Percentiles rank a stretch among this genome's conserved stretches.
Evolutionary conservation across 495 filamentous ascomycete species (phyloP).

Genomic region (Viridothelium virens): DNA sequence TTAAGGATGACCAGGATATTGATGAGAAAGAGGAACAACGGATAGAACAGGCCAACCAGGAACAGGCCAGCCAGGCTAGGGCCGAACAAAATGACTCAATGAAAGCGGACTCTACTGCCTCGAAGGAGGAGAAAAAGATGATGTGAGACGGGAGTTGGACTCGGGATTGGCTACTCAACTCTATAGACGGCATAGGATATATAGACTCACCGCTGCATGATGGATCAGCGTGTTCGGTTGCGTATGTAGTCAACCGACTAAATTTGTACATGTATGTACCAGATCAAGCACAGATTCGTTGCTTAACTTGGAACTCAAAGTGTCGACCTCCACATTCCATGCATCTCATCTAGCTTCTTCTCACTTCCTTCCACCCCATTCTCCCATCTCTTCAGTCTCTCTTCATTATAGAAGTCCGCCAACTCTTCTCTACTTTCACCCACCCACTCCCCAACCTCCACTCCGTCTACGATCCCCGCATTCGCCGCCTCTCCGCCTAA

Average conservation of each 20-base stretch:
- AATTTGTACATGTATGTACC: neutral
- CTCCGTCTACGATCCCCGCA: constrained; percentile 35
- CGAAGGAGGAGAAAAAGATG: constrained; percentile 3
- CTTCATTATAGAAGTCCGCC: constrained; percentile 23
- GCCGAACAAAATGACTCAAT: neutral
- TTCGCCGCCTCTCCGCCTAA: constrained; percentile 40
- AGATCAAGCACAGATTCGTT: too few species aligned
- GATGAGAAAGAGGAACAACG: constrained; percentile 65
- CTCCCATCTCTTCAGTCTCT: neutral
- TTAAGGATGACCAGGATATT: constrained; percentile 72
- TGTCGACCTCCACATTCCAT: neutral
- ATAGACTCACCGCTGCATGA: constrained; percentile 6
- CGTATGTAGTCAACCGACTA: neutral
- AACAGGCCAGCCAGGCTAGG: neutral
- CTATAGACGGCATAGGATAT: constrained; percentile 4
- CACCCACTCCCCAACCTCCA: constrained; percentile 36
- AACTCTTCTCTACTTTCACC: constrained; percentile 17
- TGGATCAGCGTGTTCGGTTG: neutral
- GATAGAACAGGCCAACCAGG: neutral
- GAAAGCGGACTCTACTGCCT: neutral
- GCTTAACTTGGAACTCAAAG: neutral
- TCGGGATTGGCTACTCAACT: neutral
- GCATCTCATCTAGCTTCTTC: constrained; percentile 3
- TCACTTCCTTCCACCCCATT: neutral
- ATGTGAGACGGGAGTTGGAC: neutral